Evolutionary conservation across 2,329 filamentous ascomycete species (phyloP).

Genomic region (Cryphonectria parasitica): DNA sequence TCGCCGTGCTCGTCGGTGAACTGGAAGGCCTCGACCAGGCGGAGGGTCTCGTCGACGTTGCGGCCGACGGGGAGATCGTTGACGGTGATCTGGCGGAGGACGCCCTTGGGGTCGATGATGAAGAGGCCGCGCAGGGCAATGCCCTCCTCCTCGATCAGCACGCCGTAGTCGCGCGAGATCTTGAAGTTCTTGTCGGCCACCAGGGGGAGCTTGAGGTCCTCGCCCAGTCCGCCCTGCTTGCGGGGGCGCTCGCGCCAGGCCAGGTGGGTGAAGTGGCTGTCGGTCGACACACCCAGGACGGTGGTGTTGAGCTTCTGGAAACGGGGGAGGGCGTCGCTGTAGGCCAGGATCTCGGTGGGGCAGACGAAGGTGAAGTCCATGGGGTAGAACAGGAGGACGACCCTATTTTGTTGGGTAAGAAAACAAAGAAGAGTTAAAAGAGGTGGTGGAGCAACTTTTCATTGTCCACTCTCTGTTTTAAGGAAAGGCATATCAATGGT

Average conservation of each 20-base stretch:
- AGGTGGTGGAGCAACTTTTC: constrained; percentile 1
- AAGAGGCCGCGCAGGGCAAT: constrained; percentile 67
- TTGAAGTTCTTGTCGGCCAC: constrained; percentile 65
- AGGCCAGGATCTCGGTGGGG: constrained; percentile 68
- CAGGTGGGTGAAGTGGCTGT: constrained; percentile 60
- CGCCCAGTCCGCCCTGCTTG: constrained; percentile 65
- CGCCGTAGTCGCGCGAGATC: constrained; percentile 64
- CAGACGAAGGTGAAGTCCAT: constrained; percentile 72
- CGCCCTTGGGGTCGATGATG: constrained; percentile 67
- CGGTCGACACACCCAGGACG: constrained; percentile 65
- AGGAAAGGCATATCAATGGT: too few relatives aligned
- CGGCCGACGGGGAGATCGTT: constrained; percentile 69
- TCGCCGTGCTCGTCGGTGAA: constrained; percentile 85
- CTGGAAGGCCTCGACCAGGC: constrained; percentile 74
- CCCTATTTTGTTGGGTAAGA: constrained; percentile 45
- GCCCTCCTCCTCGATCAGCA: constrained; percentile 66
- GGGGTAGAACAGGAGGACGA: constrained; percentile 68
- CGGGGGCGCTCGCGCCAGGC: constrained; percentile 63
- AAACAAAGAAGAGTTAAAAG: background rate
- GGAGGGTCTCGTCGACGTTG: constrained; percentile 66
- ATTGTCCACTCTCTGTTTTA: background rate
- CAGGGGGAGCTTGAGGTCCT: constrained; percentile 62
- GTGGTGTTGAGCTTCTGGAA: constrained; percentile 62
- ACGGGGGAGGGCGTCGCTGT: constrained; percentile 63
- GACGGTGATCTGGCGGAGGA: constrained; percentile 65